Evolutionary conservation across 139 green algal species (phyloP), one percentile per base, ranked within the genome.

Genomic region (Micractinium sp.): DNA sequence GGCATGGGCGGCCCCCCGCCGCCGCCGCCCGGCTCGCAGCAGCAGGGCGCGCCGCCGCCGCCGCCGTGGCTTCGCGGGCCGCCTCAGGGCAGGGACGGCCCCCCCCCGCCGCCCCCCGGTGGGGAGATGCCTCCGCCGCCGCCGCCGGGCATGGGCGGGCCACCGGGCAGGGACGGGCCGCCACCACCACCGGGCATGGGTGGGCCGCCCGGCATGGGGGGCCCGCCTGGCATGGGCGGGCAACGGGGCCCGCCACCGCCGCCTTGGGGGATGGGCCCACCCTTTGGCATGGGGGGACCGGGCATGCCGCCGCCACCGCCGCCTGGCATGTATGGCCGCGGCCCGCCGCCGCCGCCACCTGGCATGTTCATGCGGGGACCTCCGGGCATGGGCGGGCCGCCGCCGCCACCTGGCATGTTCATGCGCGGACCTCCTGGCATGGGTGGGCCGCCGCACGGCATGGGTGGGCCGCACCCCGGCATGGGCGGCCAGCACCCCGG

Each of bases 11-110:
- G 60, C 60, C 15, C 60, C 60, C 60, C 67, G 33, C 89, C 89
- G n/a, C 89, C 82, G 63, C 88, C 88, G 3, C 60, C 60, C 60
- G 71, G 69, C 29, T 27, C 31, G 82, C 84, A 77, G 82, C 82
- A 86, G 61, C 69, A 77, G 69, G 84, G 84, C 29, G 84, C n/a
- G n/a, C n/a, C n/a, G n/a, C n/a, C 67, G 33, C 89, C 89, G n/a
- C 89, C 82, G 63, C 88, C 88, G 14, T 85, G 80, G 80, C n/a
- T 19, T 38, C 77, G 77, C 36, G 36, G 19, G 33, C n/a, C 88
- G 56, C 41, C 60, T 27, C 2, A 27, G 18, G n/a, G 69, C 69
- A 33, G 69, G 16, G 25, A 15, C 27, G 35, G 18, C 35, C 75
- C 16, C 5, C 75, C 35, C 20, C 75, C 75, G 5, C 75, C 35